phyloP scores from a whole-genome alignment of 495 filamentous ascomycete species.

The Penicillium bialowiezense region DNA sequence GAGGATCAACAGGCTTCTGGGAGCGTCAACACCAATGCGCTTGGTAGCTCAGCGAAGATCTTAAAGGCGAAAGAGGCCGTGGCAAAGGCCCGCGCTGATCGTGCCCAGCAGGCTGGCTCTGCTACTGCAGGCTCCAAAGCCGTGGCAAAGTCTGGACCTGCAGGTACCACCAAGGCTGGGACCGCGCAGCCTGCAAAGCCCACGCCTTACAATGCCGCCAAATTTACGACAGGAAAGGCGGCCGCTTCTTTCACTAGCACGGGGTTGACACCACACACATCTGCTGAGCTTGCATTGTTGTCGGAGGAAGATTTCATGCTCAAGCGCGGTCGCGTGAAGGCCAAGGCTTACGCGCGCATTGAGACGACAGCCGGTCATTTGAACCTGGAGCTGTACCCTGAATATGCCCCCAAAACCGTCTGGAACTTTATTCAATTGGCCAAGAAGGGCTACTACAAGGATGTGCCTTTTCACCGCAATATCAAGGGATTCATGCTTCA shows the following conservation, averaged over 20 bases:
- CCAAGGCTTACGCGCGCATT: constrained; percentile 87
- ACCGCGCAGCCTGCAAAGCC: constrained; percentile 34
- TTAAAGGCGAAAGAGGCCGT: constrained; percentile 90
- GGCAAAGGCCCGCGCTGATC: constrained; percentile 69
- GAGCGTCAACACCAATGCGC: constrained; percentile 70
- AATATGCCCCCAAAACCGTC: constrained; percentile 85
- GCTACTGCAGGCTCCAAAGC: constrained; percentile 27
- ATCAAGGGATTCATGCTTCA: constrained; percentile 98
- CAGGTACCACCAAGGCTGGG: constrained; percentile 19
- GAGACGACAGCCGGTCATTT: constrained; percentile 77
- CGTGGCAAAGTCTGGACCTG: constrained; percentile 36
- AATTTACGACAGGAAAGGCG: constrained; percentile 86
- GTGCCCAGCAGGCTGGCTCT: constrained; percentile 36
- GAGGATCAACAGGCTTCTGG: constrained; percentile 57
- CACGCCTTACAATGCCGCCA: constrained; percentile 77
- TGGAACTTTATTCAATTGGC: constrained; percentile 94
- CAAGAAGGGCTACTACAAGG: constrained; percentile 85
- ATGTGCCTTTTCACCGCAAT: constrained; percentile 82
- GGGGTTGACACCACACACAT: constrained; percentile 87
- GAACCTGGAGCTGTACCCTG: constrained; percentile 86
- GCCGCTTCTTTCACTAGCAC: constrained; percentile 95
- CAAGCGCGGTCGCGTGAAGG: constrained; percentile 80
- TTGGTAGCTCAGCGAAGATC: constrained; percentile 83
- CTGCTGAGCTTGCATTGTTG: constrained; percentile 76
- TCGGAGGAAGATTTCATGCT: constrained; percentile 96